Evolutionary conservation across 73 alveolate species (phyloP).

Genomic region (Paramecium primaurelia): DNA sequence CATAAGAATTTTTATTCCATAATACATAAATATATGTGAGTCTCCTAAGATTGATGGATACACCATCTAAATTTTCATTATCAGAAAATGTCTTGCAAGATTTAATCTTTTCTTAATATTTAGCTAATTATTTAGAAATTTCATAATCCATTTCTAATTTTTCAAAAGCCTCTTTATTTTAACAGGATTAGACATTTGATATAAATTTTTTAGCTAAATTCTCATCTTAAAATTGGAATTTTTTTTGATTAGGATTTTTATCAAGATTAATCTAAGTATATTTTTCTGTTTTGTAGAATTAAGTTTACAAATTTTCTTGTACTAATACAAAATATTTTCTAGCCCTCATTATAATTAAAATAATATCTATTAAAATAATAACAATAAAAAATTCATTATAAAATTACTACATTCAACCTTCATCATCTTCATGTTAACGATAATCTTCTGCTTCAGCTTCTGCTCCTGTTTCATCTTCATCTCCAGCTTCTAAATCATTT

Average conservation of each 20-base stretch:
- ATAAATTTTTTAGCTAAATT: not conserved
- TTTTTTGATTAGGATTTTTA: not conserved
- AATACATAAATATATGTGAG: not conserved
- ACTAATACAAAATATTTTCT: not conserved
- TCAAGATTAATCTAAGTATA: not conserved
- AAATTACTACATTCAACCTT: not conserved
- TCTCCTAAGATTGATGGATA: not conserved
- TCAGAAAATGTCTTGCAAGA: not conserved
- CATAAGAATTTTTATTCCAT: not conserved
- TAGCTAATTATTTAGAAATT: not conserved
- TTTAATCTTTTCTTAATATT: not conserved
- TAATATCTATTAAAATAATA: too few relatives aligned
- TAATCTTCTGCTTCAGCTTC: constrained; percentile 8
- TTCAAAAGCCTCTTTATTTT: not conserved
- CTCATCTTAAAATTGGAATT: not conserved
- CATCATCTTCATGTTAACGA: not conserved
- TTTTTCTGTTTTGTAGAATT: not conserved
- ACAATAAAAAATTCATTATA: not conserved
- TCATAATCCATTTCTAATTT: not conserved
- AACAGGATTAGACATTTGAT: not conserved
- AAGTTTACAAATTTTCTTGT: not conserved
- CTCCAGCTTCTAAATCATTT: not conserved
- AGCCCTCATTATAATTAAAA: not conserved
- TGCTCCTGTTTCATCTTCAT: not conserved
- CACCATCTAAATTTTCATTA: not conserved